A percentile compares a stretch with the other conserved stretches of the same genome.
Evolutionary conservation across 371 early-diverging fungal species (phyloP).

Genomic region (Syncephalastrum sp.): DNA sequence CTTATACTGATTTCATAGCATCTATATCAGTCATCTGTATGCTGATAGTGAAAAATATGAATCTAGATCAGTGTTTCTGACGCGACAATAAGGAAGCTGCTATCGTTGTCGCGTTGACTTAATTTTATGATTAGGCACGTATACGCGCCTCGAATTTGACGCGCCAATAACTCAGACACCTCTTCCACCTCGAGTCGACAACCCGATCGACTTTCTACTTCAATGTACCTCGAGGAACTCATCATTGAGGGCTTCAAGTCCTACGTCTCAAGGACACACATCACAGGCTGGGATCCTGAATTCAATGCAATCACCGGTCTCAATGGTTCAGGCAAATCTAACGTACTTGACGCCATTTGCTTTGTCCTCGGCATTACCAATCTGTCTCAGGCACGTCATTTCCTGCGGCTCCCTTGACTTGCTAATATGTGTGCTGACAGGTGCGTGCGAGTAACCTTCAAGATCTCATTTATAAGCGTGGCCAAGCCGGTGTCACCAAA

Average conservation of each 20-base stretch:
- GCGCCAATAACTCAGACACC: no score
- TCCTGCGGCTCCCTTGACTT: background rate
- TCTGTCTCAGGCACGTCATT: conserved; percentile 65
- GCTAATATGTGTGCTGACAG: conserved; percentile 37
- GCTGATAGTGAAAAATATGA: no score
- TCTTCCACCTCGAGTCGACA: no score
- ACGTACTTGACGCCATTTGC: conserved; percentile 99
- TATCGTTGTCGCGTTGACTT: no score
- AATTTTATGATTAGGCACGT: no score
- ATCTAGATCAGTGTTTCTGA: no score
- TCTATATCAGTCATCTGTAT: no score
- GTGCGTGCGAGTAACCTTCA: conserved; percentile 93
- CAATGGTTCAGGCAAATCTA: conserved; percentile 99
- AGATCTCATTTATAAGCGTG: conserved; percentile 97
- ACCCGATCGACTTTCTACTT: background rate
- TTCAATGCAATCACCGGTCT: conserved; percentile 99
- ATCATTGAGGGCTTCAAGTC: conserved; percentile 98
- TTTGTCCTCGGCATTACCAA: conserved; percentile 98
- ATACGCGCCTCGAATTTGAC: no score
- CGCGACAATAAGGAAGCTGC: no score
- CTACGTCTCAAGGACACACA: conserved; percentile 93
- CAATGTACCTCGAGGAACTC: conserved; percentile 93
- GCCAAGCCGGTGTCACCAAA: conserved; percentile 95
- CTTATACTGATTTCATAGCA: no score
- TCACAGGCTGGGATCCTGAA: conserved; percentile 93